These are phyloP conservation scores for Lenwebbia sp. DNA, from an alignment of 345 rosid genomes.

Conservation along the genomic window DNA sequence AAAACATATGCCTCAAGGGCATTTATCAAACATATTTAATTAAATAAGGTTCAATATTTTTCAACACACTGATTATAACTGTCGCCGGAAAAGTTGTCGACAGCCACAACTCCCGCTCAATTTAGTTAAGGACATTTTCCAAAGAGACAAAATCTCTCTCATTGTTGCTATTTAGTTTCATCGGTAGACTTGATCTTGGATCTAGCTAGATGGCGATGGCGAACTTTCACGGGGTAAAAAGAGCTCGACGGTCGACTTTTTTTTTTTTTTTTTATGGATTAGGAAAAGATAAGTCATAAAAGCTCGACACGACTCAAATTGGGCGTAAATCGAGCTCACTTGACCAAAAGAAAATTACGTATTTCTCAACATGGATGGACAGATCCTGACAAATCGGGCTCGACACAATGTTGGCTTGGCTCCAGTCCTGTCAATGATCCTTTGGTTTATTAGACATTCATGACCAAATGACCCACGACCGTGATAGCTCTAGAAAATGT, in stretches of 20 bases:
- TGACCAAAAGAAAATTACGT: neutral
- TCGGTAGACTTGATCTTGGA: neutral
- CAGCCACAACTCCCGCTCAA: fast-evolving
- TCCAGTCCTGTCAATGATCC: neutral
- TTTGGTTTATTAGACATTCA: neutral
- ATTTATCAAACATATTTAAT: neutral
- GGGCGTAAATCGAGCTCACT: neutral
- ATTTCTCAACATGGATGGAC: neutral
- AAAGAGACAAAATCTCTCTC: neutral
- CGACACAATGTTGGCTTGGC: neutral
- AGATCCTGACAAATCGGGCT: neutral
- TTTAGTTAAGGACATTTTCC: neutral
- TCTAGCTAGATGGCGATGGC: neutral
- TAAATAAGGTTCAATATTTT: neutral
- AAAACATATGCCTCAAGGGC: too few relatives aligned
- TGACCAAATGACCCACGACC: neutral
- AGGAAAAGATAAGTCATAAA: neutral
- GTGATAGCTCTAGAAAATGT: neutral
- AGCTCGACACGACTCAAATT: neutral
- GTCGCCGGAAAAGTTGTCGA: neutral
- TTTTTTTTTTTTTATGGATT: too few relatives aligned
- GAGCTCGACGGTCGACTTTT: neutral
- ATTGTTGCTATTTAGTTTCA: neutral
- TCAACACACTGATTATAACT: neutral
- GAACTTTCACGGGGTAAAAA: neutral